phyloP scores from a whole-genome alignment of 2,329 filamentous ascomycete genomes.

The Penicillium rolfsii region DNA sequence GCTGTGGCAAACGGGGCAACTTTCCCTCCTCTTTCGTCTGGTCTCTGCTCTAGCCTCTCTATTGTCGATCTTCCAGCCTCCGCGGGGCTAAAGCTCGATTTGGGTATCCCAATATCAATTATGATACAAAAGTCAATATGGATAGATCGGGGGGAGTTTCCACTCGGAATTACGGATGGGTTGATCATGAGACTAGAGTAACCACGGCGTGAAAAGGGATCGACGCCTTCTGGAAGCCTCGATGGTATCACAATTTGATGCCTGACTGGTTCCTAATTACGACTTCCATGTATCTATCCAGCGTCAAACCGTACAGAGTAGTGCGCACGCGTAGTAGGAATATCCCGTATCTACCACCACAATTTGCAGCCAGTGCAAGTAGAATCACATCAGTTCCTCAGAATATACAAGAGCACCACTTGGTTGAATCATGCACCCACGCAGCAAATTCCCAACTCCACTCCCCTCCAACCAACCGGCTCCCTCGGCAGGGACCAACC shows the following conservation, averaged over 20 bases:
- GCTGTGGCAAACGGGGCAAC: constrained; percentile 8
- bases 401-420: not conserved
- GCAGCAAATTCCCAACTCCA: not conserved
- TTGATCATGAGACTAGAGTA: not conserved
- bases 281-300: not conserved
- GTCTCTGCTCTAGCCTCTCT: not conserved
- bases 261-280: not conserved
- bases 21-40: not conserved
- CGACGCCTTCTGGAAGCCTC: constrained; percentile 7
- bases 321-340: too few species aligned
- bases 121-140: not conserved
- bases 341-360: not conserved
- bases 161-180: not conserved
- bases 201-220: not conserved
- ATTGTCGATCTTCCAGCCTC: not conserved
- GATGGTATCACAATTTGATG: not conserved
- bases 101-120: not conserved
- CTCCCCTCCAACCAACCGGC: not conserved
- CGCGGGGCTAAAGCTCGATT: not conserved
- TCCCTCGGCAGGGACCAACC: constrained; percentile 2
- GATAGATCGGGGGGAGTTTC: not conserved
- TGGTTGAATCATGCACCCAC: not conserved
- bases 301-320: too few species aligned
- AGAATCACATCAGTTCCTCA: not conserved
- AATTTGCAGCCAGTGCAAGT: not conserved